These are phyloP conservation scores for Solanum paucissectum DNA, from an alignment of 257 asterid genomes.

Conservation along the genomic window DNA sequence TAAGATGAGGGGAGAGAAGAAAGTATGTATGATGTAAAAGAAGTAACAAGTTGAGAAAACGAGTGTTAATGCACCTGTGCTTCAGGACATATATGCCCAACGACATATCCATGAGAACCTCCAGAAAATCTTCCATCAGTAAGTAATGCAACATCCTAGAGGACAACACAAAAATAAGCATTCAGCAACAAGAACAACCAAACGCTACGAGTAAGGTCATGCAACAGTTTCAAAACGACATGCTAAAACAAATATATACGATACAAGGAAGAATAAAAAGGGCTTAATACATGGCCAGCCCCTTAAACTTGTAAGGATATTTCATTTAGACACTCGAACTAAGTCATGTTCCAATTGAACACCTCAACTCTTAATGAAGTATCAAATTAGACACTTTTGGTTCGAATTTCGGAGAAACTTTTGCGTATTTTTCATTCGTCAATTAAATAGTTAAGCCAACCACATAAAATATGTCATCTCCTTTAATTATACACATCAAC, in stretches of 20 bases:
- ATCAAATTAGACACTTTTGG: background rate
- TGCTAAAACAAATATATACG: background rate
- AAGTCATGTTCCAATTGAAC: background rate
- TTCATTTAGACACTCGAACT: background rate
- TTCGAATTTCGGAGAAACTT: background rate
- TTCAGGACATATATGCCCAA: constrained; percentile 95
- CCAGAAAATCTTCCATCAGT: constrained; percentile 99
- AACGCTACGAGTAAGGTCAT: background rate
- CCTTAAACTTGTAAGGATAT: background rate
- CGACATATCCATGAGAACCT: constrained; percentile 97
- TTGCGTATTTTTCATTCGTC: background rate
- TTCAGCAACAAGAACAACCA: background rate
- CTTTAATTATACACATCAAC: background rate
- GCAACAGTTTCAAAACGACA: background rate
- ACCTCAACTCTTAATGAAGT: background rate
- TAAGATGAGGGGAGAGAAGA: background rate
- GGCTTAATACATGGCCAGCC: background rate
- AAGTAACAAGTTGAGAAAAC: background rate
- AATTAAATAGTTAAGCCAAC: background rate
- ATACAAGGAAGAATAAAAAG: background rate
- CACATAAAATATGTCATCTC: background rate
- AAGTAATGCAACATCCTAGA: constrained; percentile 75
- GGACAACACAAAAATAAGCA: background rate
- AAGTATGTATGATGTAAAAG: background rate
- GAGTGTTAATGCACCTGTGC: constrained; percentile 56